These are phyloP conservation scores for Penicillium nordicum DNA, from an alignment of 2,329 filamentous ascomycete species.

Conservation along the genomic window DNA sequence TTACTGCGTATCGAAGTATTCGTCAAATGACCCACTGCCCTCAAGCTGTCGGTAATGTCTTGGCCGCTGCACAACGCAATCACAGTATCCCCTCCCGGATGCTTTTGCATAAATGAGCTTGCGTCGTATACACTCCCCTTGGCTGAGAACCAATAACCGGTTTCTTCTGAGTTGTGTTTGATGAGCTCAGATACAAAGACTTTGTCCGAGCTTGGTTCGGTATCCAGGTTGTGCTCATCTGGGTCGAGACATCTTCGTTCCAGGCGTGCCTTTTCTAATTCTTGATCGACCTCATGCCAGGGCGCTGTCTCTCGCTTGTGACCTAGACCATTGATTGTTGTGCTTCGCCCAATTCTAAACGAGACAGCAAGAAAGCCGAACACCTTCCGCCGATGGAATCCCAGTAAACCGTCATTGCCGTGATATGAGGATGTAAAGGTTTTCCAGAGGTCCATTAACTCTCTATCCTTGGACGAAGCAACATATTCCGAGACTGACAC, in stretches of 20 bases:
- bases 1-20: neutral
- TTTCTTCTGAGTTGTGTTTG: neutral
- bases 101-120: neutral
- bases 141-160: neutral
- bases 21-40: neutral
- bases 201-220: neutral
- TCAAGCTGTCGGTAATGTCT: neutral
- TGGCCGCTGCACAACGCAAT: neutral
- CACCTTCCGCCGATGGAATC: neutral
- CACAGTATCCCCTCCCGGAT: neutral
- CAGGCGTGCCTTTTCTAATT: neutral
- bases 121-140: neutral
- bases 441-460: neutral
- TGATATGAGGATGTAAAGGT: neutral
- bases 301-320: neutral
- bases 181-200: neutral
- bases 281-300: neutral
- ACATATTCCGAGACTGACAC: neutral
- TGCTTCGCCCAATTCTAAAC: neutral
- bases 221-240: neutral
- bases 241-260: neutral
- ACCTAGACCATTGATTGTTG: neutral
- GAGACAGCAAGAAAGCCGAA: neutral
- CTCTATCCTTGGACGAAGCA: neutral
- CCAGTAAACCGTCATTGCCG: neutral